A percentile compares a stretch with the other conserved stretches of the same genome.
These are phyloP conservation scores for Hyaloscypha variabilis DNA, from an alignment of 495 filamentous ascomycete genomes.

Conservation along the genomic window DNA sequence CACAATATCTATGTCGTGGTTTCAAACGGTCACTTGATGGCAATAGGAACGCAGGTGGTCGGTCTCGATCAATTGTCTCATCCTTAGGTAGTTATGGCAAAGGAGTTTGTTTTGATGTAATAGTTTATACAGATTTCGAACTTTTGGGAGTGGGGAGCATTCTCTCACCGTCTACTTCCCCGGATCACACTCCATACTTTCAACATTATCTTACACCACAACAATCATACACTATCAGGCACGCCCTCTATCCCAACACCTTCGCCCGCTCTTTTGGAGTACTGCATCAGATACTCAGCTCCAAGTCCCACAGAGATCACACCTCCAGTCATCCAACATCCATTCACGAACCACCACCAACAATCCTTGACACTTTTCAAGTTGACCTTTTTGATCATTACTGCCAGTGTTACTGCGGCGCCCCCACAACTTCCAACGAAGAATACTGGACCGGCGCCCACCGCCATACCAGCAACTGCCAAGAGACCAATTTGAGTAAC, in stretches of 20 bases:
- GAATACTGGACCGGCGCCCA: constrained; percentile 82
- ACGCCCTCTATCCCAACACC: not conserved
- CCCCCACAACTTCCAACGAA: constrained; percentile 85
- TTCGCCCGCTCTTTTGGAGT: constrained; percentile 22
- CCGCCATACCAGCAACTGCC: constrained; percentile 70
- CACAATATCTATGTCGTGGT: too few relatives aligned
- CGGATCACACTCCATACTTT: not conserved
- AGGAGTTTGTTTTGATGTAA: too few relatives aligned
- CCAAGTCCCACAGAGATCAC: constrained; percentile 52
- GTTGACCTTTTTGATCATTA: constrained; percentile 89
- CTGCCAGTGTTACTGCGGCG: constrained; percentile 69
- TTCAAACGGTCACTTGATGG: too few relatives aligned
- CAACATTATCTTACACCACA: not conserved
- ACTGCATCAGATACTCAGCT: constrained; percentile 51
- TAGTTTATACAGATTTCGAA: too few relatives aligned
- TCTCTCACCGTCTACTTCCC: too few relatives aligned
- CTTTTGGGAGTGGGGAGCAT: too few relatives aligned
- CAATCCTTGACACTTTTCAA: constrained; percentile 83
- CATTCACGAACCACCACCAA: constrained; percentile 93
- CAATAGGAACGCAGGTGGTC: too few relatives aligned
- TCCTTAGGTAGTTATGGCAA: too few relatives aligned
- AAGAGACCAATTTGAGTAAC: constrained; percentile 78
- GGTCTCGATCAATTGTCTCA: too few relatives aligned
- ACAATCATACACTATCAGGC: constrained; percentile 1
- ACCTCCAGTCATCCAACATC: constrained; percentile 59